These are phyloP conservation scores for Fusarium protoensiforme DNA, from an alignment of 2,329 filamentous ascomycete species.

Conservation along the genomic window DNA sequence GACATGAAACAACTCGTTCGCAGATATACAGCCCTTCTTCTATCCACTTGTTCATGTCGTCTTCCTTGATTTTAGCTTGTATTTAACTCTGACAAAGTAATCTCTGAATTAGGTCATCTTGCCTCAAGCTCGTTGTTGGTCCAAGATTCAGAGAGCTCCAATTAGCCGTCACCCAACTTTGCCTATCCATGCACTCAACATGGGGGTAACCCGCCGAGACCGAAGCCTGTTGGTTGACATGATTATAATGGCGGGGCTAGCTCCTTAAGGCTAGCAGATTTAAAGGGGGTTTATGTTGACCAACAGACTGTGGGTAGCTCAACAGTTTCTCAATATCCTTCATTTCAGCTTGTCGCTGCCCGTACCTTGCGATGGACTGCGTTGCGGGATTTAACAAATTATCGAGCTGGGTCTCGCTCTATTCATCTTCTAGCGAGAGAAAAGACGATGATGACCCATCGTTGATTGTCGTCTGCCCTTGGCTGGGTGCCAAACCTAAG, in stretches of 20 bases:
- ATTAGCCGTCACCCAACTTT: not conserved
- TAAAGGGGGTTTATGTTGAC: not conserved
- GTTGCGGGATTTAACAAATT: not conserved
- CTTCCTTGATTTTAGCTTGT: not conserved
- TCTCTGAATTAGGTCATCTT: not conserved
- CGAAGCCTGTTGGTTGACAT: not conserved
- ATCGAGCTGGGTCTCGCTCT: not conserved
- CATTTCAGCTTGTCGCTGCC: not conserved
- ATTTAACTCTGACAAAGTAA: not conserved
- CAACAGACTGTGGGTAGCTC: not conserved
- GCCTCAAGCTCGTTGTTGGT: not conserved
- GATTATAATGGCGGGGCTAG: not conserved
- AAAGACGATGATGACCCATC: not conserved
- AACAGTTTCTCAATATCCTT: not conserved
- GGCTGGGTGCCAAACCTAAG: not conserved
- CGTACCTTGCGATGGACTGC: not conserved
- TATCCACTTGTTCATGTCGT: not conserved
- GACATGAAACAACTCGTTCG: not conserved
- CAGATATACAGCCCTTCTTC: not conserved
- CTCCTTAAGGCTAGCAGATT: not conserved
- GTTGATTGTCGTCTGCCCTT: not conserved
- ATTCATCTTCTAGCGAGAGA: not conserved
- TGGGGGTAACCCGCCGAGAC: not conserved
- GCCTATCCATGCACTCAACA: not conserved
- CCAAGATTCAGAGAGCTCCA: not conserved